Percentiles rank a stretch among this genome's conserved stretches.
phyloP scores from a whole-genome alignment of 2,329 filamentous ascomycete genomes.

The Aspergillus pseudotamarii region DNA sequence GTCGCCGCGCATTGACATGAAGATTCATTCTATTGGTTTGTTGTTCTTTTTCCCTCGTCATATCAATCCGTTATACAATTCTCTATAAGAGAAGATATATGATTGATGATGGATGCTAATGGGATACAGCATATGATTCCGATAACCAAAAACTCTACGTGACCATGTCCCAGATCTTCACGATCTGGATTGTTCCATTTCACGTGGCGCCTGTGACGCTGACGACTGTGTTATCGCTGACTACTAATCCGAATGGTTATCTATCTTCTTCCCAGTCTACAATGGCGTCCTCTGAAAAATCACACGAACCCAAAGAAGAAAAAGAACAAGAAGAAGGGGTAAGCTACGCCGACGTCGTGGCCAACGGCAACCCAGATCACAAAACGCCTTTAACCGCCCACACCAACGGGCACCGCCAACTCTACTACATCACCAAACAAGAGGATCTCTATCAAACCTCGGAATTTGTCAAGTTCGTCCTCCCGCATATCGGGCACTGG shows the following conservation, averaged over 20 bases:
- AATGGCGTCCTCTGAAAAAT: conserved; percentile 15
- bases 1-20: conserved; percentile 70
- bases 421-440: conserved; percentile 74
- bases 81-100: background rate
- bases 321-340: background rate
- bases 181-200: conserved; percentile 76
- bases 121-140: conserved; percentile 65
- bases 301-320: conserved; percentile 10
- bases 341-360: background rate
- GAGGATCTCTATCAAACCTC: conserved; percentile 81
- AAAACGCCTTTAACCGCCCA: background rate
- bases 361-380: background rate
- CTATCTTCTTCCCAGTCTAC: background rate
- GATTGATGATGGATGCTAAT: too few relatives aligned
- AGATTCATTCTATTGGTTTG: conserved; percentile 63
- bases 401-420: conserved; percentile 33
- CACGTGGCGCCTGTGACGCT: conserved; percentile 69
- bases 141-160: conserved; percentile 70
- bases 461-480: conserved; percentile 73
- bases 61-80: background rate
- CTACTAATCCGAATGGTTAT: conserved; percentile 42
- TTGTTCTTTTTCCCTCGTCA: background rate
- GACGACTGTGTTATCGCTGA: conserved; percentile 68
- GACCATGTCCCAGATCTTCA: conserved; percentile 72
- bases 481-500: conserved; percentile 60